phyloP scores from a whole-genome alignment of 1,284 basidiomycete species.

The Tetrapyrgos nigripes region DNA sequence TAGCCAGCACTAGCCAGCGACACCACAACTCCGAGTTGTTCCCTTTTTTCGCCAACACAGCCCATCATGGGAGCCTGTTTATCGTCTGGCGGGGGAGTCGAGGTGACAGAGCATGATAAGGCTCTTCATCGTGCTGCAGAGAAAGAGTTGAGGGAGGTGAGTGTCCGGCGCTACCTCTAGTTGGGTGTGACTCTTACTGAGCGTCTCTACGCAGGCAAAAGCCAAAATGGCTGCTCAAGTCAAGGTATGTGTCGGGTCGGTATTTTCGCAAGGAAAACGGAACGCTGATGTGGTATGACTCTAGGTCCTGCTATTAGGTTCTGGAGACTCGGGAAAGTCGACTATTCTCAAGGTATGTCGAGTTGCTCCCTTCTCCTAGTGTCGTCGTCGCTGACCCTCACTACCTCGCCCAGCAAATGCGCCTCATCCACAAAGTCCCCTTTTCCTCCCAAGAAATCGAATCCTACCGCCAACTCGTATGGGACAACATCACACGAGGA shows the following conservation, averaged over 20 bases:
- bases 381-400: too few relatives aligned
- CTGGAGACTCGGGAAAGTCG: conserved; percentile 94
- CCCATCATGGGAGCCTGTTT: conserved; percentile 89
- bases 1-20: too few relatives aligned
- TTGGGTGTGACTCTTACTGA: too few relatives aligned
- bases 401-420: conserved; percentile 77
- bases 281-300: too few relatives aligned
- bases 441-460: conserved; percentile 83
- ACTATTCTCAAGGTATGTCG: conserved; percentile 82
- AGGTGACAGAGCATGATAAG: conserved; percentile 69
- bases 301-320: conserved; percentile 91
- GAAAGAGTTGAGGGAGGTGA: conserved; percentile 66
- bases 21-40: too few relatives aligned
- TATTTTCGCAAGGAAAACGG: too few relatives aligned
- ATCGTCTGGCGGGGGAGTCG: conserved; percentile 60
- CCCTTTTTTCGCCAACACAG: too few relatives aligned
- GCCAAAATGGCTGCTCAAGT: conserved; percentile 75
- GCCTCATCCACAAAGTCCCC: conserved; percentile 82
- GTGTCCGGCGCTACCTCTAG: conserved; percentile 32
- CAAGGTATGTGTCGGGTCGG: conserved; percentile 61
- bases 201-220: too few relatives aligned
- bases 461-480: conserved; percentile 86
- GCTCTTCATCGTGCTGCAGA: conserved; percentile 44
- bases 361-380: not conserved
- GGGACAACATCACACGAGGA: conserved; percentile 89